Base-by-base conservation (phyloP, 2,329 filamentous ascomycete genomes). In the Aphanocladium album region DNA sequence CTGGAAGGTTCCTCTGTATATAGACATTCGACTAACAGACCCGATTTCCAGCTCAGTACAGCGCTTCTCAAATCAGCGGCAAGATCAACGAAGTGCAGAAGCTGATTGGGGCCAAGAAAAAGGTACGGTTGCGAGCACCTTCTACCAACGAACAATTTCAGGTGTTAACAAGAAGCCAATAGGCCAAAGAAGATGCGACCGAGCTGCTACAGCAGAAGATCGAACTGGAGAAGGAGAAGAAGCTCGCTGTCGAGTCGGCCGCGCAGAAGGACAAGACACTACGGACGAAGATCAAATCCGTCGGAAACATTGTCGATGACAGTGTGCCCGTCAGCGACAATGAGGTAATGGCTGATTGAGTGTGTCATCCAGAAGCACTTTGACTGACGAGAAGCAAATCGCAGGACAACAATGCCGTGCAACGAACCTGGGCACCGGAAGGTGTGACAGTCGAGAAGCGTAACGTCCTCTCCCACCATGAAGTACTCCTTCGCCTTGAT, bases 81-180 rank as follows among this genome's bases (percentile, higher is more conserved):
- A 87, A 90, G 78, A 93, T 96, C 76, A 98, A 98, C 77, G 87
- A 84, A 21, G 83, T 91, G 33, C 90, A 96, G 74, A 96, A 96
- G 77, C 86, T 92, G 73, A 96, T 98, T 71, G 91, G 90, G 19
- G 80, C 84, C 70, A 96, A 93, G 82, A 96, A 96, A 80, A 96
- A 96, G 87, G 87, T 86, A 66, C 62, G 69, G 60, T 8, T 39
- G 27, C 21, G 49, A 9, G 11, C 43, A 6, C 19, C 27, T 39
- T 30, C 19, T 43, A 33, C 56, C 39, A 49, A 21, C 35, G n/a
- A 23, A 7, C 17, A 14, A 30, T 23, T 14, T 1, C 14, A n/a
- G 43, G 41, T 7, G n/a, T 46, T 58, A 37, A n/a, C 37, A 9
- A 11, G 27, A 11, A 4, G 14, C 19, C 27, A 27, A 39, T 60